Evolutionary conservation across 352 stramenopile species (phyloP).

Genomic region (Pythium sp.): DNA sequence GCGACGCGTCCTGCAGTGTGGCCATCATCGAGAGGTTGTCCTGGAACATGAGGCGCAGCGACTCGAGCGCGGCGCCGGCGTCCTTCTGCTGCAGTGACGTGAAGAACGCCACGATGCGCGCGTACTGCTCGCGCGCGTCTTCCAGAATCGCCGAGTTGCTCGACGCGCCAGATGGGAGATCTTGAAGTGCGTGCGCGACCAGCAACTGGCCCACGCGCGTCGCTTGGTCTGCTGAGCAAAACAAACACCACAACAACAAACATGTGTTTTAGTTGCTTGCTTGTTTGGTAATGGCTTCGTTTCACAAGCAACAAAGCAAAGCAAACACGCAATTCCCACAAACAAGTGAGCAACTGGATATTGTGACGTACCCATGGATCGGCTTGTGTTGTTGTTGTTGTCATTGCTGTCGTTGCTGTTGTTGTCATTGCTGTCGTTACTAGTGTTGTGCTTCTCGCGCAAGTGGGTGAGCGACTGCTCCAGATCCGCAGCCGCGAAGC

Average conservation of each 20-base stretch:
- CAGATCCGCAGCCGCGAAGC: constrained; percentile 40
- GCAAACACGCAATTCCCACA: neutral
- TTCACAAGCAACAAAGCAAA: neutral
- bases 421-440: constrained; percentile 15
- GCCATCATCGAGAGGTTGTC: constrained; percentile 30
- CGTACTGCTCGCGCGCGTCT: constrained; percentile 48
- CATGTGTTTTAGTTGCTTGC: neutral
- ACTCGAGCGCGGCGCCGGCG: constrained; percentile 29
- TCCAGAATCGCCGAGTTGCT: constrained; percentile 51
- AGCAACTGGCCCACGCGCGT: constrained; percentile 60
- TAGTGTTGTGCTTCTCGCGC: constrained; percentile 31
- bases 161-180: constrained; percentile 29
- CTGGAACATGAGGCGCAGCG: constrained; percentile 42
- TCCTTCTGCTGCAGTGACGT: constrained; percentile 40
- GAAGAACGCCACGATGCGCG: constrained; percentile 32
- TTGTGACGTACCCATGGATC: constrained; percentile 52
- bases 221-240: constrained; percentile 33
- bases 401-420: neutral
- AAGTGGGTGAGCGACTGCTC: constrained; percentile 54
- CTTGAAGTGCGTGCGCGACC: constrained; percentile 40
- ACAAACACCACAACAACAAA: neutral
- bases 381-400: constrained; percentile 3
- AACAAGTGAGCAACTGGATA: neutral
- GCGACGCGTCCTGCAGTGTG: constrained; percentile 45
- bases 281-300: neutral